Evolutionary conservation across 345 rosid genomes (phyloP).

Genomic region (Brassica nigra): DNA sequence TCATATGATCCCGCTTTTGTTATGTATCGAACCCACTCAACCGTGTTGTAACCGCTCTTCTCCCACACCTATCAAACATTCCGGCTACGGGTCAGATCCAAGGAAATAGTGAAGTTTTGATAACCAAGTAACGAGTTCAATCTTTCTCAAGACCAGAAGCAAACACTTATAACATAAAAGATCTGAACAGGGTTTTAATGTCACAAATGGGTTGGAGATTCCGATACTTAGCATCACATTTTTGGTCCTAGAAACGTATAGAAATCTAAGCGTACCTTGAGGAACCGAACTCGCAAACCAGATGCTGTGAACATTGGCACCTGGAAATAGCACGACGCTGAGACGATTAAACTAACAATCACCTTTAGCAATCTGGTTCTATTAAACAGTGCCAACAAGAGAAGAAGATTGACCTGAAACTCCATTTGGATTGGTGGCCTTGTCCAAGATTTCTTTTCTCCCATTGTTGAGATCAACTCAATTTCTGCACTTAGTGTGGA

Average conservation of each 20-base stretch:
- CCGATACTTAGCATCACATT: neutral
- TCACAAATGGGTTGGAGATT: constrained; percentile 1
- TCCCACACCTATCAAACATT: constrained; percentile 81
- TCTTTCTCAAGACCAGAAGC: neutral
- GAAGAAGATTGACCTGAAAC: constrained; percentile 67
- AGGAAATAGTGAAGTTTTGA: neutral
- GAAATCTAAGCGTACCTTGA: constrained; percentile 56
- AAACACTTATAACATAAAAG: neutral
- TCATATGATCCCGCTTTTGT: constrained; percentile 99
- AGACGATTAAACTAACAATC: neutral
- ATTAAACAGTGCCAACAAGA: constrained; percentile 1
- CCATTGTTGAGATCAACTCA: constrained; percentile 89
- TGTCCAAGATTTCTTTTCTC: constrained; percentile 94
- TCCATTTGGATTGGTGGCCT: constrained; percentile 99
- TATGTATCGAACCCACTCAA: constrained; percentile 96
- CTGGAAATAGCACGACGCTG: constrained; percentile 19
- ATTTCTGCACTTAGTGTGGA: constrained; percentile 96
- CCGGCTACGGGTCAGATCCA: neutral
- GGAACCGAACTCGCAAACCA: constrained; percentile 94
- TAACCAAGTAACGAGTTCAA: neutral
- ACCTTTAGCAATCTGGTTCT: neutral
- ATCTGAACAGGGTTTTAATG: neutral
- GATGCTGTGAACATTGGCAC: constrained; percentile 49
- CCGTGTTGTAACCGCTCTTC: constrained; percentile 97
- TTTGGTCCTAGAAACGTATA: neutral